Evolutionary conservation across 169 alveolate genomes (phyloP), one percentile per base, ranked within the genome.

Genomic region (Babesia microti): DNA sequence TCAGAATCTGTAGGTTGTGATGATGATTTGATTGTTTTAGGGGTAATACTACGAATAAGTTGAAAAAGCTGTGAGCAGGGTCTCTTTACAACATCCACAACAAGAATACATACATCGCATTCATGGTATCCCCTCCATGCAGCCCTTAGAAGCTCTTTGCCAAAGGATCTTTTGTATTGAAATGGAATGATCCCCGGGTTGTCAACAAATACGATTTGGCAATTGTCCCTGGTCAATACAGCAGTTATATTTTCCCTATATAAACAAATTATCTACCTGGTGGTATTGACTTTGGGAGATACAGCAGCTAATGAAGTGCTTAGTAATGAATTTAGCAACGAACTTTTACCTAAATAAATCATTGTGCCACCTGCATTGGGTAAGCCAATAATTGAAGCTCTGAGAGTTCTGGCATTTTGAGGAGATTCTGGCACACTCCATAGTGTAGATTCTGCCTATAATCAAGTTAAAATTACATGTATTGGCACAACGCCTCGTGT

Each of bases 221-320:
- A 53, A 60, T 76, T 68, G 32, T 59, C 85, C 17, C 37, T 58
- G 22, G 74, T 81, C 33, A 79, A 48, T 23, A 83, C 57, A 4
- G 84, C 84, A 50, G 43, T 70, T 35, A 78, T 72, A 43, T 61
- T 68, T 47, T 69, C 59, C 36, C 40, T 52, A 21, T 14, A 40
- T 23, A 0, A 57, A 12, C 6, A 51, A 3, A 37, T 18, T 17
- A 21, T 15, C 14, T 29, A 69, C 78, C 84, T 55, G 18, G 91
- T 83, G 27, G 91, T 83, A 57, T 83, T 83, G 43, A 83, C 88
- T 60, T 83, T 83, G 28, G 89, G 89, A 17, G 91, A 83, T 19
- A 80, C 89, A 7, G 91, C 85, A 14, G 89, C 59, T 49, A 83
- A 58, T 14, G 85, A 59, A 30, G 72, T 48, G 24, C 60, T 68